These are phyloP conservation scores for Colletotrichum sp. DNA, from an alignment of 2,329 filamentous ascomycete species.

Conservation along the genomic window DNA sequence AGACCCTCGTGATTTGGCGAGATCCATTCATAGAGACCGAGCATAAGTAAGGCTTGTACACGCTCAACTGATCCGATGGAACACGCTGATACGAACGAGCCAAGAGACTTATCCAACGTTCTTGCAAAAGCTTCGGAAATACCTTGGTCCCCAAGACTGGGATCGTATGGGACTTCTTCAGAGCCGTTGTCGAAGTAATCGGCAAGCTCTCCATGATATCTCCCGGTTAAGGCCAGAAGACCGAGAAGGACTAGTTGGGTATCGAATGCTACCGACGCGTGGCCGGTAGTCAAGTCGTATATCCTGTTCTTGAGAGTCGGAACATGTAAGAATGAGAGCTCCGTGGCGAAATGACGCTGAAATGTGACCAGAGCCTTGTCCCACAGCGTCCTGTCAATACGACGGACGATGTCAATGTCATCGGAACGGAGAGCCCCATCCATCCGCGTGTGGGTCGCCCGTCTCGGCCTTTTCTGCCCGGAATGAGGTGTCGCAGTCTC, in stretches of 20 bases:
- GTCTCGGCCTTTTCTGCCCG: slow-evolving; percentile 45
- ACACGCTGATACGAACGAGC: slow-evolving; percentile 50
- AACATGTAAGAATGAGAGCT: slow-evolving; percentile 74
- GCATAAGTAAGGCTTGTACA: slow-evolving; percentile 72
- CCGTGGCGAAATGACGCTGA: slow-evolving; percentile 72
- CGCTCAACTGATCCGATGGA: slow-evolving; percentile 63
- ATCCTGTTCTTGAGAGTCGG: slow-evolving; percentile 63
- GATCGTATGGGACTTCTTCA: slow-evolving; percentile 27
- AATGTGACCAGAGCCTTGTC: slow-evolving; percentile 72
- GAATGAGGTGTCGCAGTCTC: slow-evolving; percentile 45
- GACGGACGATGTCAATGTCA: slow-evolving; percentile 64
- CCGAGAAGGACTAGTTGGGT: slow-evolving; percentile 65
- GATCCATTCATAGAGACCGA: slow-evolving; percentile 75
- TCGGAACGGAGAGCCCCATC: slow-evolving; percentile 46
- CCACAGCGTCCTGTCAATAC: slow-evolving; percentile 71
- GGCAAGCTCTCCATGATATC: slow-evolving; percentile 61
- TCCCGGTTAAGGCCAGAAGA: slow-evolving; percentile 71
- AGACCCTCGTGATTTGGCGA: slow-evolving; percentile 60
- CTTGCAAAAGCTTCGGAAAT: slow-evolving; percentile 70
- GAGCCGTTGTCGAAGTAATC: not conserved
- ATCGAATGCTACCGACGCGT: slow-evolving; percentile 25
- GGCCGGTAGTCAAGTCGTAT: slow-evolving; percentile 24
- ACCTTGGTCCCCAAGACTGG: slow-evolving; percentile 24
- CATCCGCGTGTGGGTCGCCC: slow-evolving; percentile 24
- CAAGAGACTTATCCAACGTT: slow-evolving; percentile 57